Conservation (phyloP, 306 rosid species). For the Ochetophila trinervis region DNA sequence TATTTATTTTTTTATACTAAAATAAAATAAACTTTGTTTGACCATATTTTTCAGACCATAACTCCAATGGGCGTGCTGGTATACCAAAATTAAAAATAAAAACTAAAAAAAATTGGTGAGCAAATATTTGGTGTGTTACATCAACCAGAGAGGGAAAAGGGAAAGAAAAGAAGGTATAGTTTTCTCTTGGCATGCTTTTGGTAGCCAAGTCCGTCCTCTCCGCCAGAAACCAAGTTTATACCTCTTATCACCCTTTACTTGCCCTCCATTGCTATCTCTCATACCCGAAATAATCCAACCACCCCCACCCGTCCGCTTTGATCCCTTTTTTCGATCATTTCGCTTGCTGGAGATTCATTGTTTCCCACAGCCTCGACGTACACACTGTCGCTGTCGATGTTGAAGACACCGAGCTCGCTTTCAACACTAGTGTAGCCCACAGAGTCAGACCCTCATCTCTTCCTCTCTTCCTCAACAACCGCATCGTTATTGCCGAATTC, state of each 20-base stretch:
- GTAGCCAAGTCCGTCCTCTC: constrained; percentile 71
- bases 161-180: too few relatives aligned
- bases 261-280: constrained; percentile 37
- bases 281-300: constrained; percentile 16
- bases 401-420: constrained; percentile 62
- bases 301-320: constrained; percentile 53
- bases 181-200: constrained; percentile 77
- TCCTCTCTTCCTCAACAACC: constrained; percentile 44
- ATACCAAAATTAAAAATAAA: too few relatives aligned
- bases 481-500: constrained; percentile 54
- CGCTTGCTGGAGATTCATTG: constrained; percentile 49
- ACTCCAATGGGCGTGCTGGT: too few relatives aligned
- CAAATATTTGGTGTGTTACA: too few relatives aligned
- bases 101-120: too few relatives aligned
- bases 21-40: too few relatives aligned
- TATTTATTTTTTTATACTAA: too few relatives aligned
- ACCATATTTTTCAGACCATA: too few relatives aligned
- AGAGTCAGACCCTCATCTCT: constrained; percentile 50
- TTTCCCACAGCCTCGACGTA: constrained; percentile 69
- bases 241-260: constrained; percentile 84
- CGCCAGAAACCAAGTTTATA: too few relatives aligned
- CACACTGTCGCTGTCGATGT: constrained; percentile 78
- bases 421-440: constrained; percentile 45
- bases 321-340: constrained; percentile 54
- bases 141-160: too few relatives aligned